phyloP scores from a whole-genome alignment of 192 early-diverging fungal species.

The Jimgerdemannia flammicorona region DNA sequence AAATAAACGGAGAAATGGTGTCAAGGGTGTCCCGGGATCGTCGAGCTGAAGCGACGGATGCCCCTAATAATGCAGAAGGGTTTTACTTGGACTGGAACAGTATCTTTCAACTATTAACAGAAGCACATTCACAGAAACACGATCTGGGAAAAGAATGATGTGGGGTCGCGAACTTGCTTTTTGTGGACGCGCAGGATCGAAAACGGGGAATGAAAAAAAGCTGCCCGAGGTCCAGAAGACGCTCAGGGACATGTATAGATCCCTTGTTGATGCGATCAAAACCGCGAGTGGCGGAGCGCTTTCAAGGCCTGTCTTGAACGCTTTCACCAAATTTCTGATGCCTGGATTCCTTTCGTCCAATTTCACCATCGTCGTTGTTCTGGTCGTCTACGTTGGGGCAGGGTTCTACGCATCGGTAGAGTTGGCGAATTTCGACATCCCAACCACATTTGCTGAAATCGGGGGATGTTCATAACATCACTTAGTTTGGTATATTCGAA shows the following conservation, averaged over 20 bases:
- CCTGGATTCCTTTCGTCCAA: constrained; percentile 11
- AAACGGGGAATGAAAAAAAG: constrained; percentile 4
- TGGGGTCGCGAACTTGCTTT: constrained; percentile 14
- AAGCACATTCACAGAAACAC: constrained; percentile 8
- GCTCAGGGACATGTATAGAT: constrained; percentile 9
- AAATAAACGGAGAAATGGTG: too few species aligned
- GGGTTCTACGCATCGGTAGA: constrained; percentile 3
- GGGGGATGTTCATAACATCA: not conserved
- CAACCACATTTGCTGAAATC: too few species aligned
- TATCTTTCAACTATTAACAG: too few species aligned
- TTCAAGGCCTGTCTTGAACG: constrained; percentile 3
- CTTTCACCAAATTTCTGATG: constrained; percentile 3
- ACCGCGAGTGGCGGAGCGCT: constrained; percentile 1
- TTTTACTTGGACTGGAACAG: too few species aligned
- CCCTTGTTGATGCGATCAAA: constrained; percentile 9
- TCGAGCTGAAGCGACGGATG: too few species aligned
- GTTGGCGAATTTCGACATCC: not conserved
- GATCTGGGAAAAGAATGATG: constrained; percentile 3
- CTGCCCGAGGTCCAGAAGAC: constrained; percentile 10
- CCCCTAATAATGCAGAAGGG: too few species aligned
- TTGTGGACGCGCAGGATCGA: constrained; percentile 13
- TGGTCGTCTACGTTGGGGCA: constrained; percentile 10
- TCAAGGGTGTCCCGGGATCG: too few species aligned
- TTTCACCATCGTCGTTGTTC: constrained; percentile 12
- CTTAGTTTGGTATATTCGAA: not conserved